phyloP scores from a whole-genome alignment of 177 flowering plant species.

The Vitis hybrid region DNA sequence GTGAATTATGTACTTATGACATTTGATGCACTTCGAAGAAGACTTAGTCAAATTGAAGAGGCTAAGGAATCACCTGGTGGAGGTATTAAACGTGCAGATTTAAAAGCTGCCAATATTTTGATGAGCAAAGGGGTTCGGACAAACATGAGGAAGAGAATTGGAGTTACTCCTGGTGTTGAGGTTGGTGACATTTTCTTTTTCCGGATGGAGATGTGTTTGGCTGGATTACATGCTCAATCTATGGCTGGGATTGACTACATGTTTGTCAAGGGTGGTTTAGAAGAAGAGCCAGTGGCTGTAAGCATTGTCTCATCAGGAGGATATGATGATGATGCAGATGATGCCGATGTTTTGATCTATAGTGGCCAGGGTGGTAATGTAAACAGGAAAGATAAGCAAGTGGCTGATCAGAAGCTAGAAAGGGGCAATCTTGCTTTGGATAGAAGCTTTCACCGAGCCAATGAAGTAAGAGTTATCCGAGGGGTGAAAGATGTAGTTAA shows the following conservation, averaged over 20 bases:
- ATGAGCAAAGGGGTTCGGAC: conserved; percentile 36
- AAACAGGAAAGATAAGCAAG: conserved; percentile 25
- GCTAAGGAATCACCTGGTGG: conserved; percentile 29
- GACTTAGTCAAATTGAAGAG: conserved; percentile 51
- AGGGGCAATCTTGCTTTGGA: conserved; percentile 58
- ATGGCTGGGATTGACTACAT: conserved; percentile 58
- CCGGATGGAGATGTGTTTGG: conserved; percentile 46
- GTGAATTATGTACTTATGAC: conserved; percentile 27
- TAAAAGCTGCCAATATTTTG: conserved; percentile 35
- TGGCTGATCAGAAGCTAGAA: conserved; percentile 47
- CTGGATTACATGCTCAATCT: conserved; percentile 47
- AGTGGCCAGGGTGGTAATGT: conserved; percentile 56
- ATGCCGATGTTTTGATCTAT: conserved; percentile 42
- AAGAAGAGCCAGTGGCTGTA: conserved; percentile 38
- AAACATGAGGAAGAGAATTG: conserved; percentile 43
- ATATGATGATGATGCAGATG: conserved; percentile 47
- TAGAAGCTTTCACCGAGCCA: conserved; percentile 32
- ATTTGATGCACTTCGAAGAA: conserved; percentile 48
- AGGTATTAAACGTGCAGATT: conserved; percentile 31
- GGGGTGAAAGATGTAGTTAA: conserved; percentile 35
- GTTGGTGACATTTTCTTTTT: conserved; percentile 56
- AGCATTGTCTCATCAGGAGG: conserved; percentile 57
- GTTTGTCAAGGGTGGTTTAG: conserved; percentile 18
- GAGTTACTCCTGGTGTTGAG: conserved; percentile 51
- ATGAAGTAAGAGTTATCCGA: conserved; percentile 44